Percentiles rank a stretch among this genome's conserved stretches.
Evolutionary conservation across 352 stramenopile species (phyloP).

Genomic region (Pseudoperonospora humuli): DNA sequence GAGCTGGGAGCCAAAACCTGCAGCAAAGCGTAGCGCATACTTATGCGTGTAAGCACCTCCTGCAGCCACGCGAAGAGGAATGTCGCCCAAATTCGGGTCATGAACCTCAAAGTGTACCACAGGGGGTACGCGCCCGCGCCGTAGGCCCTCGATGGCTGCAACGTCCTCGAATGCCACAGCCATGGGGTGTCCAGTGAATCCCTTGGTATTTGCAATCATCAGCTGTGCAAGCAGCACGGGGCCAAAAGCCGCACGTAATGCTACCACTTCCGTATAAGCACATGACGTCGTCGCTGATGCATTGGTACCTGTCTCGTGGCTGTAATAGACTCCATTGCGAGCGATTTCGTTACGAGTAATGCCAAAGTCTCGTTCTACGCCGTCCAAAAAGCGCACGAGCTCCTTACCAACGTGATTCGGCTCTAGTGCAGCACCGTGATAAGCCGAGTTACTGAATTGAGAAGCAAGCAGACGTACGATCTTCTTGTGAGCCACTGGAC

Average conservation of each 20-base stretch:
- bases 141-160: constrained; percentile 88
- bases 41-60: constrained; percentile 69
- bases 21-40: constrained; percentile 93
- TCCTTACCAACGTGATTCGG: constrained; percentile 90
- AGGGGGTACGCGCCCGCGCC: constrained; percentile 76
- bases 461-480: constrained; percentile 85
- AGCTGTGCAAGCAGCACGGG: constrained; percentile 63
- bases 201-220: constrained; percentile 90
- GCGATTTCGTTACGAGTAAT: constrained; percentile 90
- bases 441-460: constrained; percentile 94
- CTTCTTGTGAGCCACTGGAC: constrained; percentile 4
- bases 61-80: constrained; percentile 41
- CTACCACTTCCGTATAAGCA: constrained; percentile 88
- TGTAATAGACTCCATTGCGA: constrained; percentile 93
- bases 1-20: constrained; percentile 94
- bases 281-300: constrained; percentile 88
- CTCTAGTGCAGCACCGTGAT: constrained; percentile 92
- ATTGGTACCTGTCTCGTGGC: constrained; percentile 95
- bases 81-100: constrained; percentile 61
- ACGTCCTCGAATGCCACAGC: constrained; percentile 95
- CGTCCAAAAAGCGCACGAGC: constrained; percentile 82
- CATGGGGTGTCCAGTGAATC: constrained; percentile 95
- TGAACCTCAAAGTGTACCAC: constrained; percentile 88
- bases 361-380: constrained; percentile 86
- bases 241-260: constrained; percentile 59